phyloP scores from a whole-genome alignment of 2,329 filamentous ascomycete genomes.

The Paraconiothyrium sp. region DNA sequence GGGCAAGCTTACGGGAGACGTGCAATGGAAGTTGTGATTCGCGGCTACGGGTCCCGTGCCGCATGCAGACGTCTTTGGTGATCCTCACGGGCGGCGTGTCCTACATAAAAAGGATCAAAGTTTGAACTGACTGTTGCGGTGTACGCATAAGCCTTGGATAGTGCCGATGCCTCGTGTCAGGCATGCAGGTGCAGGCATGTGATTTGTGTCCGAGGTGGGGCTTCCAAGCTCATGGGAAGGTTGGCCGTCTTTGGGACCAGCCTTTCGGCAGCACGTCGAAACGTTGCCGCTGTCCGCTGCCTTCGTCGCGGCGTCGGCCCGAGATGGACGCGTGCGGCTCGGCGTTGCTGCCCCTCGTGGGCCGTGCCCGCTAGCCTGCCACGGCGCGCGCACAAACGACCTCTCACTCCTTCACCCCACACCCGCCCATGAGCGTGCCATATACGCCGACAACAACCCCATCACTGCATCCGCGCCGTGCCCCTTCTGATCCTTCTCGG shows the following conservation, averaged over 20 bases:
- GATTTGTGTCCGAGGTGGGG: background rate
- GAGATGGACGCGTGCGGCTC: background rate
- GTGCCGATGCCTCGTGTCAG: background rate
- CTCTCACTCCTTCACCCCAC: slow-evolving; percentile 6
- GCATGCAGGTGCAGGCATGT: background rate
- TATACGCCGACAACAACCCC: background rate
- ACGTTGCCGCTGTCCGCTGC: too few species aligned
- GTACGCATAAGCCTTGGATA: background rate
- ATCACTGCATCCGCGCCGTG: background rate
- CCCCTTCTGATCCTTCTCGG: background rate
- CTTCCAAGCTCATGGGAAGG: background rate
- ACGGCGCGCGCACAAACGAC: slow-evolving; percentile 7
- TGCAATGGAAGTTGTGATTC: background rate
- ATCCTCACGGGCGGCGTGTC: background rate
- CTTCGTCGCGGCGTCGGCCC: background rate
- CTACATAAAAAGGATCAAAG: background rate
- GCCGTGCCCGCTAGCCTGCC: background rate
- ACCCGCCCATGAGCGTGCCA: background rate
- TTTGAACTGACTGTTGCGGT: slow-evolving; percentile 1
- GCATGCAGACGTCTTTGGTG: background rate
- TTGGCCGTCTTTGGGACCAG: background rate
- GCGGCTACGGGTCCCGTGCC: background rate
- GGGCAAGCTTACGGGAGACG: slow-evolving; percentile 6
- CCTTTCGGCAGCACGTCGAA: background rate
- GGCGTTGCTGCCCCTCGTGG: background rate